Base-by-base conservation (phyloP, 345 rosid genomes). In the Leavenworthia alabamica region DNA sequence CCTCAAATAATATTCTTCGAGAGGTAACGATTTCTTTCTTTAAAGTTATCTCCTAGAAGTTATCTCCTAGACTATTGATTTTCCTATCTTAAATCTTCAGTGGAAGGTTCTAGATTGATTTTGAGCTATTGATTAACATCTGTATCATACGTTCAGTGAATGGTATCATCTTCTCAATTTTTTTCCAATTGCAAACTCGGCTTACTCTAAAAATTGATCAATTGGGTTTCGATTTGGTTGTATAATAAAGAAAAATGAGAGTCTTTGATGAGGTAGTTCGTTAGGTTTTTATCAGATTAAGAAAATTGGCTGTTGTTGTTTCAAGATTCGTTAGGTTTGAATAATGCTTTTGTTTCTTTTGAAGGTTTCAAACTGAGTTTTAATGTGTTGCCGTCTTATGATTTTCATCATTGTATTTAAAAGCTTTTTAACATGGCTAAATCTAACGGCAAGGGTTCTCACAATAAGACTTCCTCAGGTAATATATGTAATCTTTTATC, bases 391-490 rank as follows among this genome's bases (percentile, higher is more conserved):
- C n/a, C n/a, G n/a, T n/a, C n/a, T n/a, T n/a, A n/a, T n/a, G n/a
- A n/a, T 29, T 70, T 8, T 3, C 17, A 49, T 33, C 42, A 42
- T 71, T 56, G 68, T 41, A 39, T 8, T 16, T 62, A n/a, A n/a
- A 70, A 55, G 44, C 22, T n/a, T 54, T 62, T 20, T 2, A 15
- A 1, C 14, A 71, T 71, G 75, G 65, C 65, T 56, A 60, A 71
- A 64, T 50, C 70, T 26, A 63, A 64, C 26, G 65, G 66, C 62
- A 51, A 60, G 4, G 56, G 60, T 19, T 23, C 60, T 22, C 53
- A 56, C 29, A 63, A 63, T 40, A 65, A 64, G 46, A 24, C 33
- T 57, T 71, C 54, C 6, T 57, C 75, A 32, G 75, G 75, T 71
- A 48, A n/a, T 22, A 33, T 35, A 8, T 32, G 67, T 20, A n/a